Evolutionary conservation across 306 rosid genomes (phyloP).

Genomic region (Crataegus laevigata): DNA sequence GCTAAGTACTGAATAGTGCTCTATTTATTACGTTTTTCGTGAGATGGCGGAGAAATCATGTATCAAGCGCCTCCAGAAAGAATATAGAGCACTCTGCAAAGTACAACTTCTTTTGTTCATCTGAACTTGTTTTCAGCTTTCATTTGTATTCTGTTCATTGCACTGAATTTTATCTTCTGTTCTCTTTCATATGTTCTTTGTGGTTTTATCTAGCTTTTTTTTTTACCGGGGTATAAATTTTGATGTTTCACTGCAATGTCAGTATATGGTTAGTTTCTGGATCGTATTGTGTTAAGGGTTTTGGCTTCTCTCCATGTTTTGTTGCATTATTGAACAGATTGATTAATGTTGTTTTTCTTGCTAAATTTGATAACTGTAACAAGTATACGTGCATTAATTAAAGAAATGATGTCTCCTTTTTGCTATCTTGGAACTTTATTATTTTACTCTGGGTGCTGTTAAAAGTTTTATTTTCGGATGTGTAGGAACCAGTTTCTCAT

Average conservation of each 20-base stretch:
- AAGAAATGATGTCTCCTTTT: background rate
- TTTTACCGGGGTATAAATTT: background rate
- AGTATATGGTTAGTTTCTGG: background rate
- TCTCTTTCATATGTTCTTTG: background rate
- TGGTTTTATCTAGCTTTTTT: background rate
- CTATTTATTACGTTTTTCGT: constrained; percentile 17
- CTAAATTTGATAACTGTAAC: background rate
- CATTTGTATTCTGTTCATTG: background rate
- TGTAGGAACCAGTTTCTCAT: constrained; percentile 98
- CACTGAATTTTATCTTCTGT: background rate
- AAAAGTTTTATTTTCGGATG: constrained; percentile 14
- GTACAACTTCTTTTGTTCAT: constrained; percentile 31
- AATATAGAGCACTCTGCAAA: constrained; percentile 97
- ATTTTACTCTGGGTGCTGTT: constrained; percentile 15
- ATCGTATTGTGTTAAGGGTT: background rate
- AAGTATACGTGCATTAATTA: background rate
- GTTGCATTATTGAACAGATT: background rate
- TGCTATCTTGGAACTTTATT: background rate
- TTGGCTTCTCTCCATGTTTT: background rate
- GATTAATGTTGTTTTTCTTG: background rate
- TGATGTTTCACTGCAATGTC: background rate
- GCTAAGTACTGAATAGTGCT: background rate
- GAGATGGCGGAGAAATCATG: constrained; percentile 93
- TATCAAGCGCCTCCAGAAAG: constrained; percentile 93
- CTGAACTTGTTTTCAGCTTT: background rate